Evolutionary conservation across 768 basidiomycete species (phyloP).

Genomic region (Leucocoprinus sp.): DNA sequence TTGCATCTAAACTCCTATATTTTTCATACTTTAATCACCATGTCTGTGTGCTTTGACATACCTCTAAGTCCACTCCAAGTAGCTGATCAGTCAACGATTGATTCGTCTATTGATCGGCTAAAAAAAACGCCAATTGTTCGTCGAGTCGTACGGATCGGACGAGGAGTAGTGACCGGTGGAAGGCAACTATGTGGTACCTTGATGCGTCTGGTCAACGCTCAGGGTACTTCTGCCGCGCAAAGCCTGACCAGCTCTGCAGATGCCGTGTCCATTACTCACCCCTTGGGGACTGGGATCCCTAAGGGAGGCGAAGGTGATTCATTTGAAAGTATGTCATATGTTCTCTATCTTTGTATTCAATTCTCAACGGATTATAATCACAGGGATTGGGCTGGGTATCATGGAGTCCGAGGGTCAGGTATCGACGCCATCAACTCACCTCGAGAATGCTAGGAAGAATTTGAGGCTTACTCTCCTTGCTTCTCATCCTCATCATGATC

Average conservation of each 20-base stretch:
- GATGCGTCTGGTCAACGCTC: constrained; percentile 10
- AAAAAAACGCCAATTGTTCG: background rate
- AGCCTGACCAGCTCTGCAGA: background rate
- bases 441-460: background rate
- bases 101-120: background rate
- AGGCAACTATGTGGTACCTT: background rate
- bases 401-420: background rate
- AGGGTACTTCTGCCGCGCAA: background rate
- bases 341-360: background rate
- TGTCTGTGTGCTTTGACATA: background rate
- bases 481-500: background rate
- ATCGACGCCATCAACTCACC: background rate
- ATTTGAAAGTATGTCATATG: background rate
- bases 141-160: background rate
- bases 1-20: background rate
- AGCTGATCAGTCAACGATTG: background rate
- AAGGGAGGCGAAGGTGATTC: background rate
- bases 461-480: background rate
- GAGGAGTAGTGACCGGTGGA: constrained; percentile 1
- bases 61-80: background rate
- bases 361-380: background rate
- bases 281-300: background rate
- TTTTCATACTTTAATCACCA: background rate
- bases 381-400: background rate
- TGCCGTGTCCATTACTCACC: background rate